Base-by-base conservation (phyloP, 768 basidiomycete genomes). In the Pleurotus pulmonarius region DNA sequence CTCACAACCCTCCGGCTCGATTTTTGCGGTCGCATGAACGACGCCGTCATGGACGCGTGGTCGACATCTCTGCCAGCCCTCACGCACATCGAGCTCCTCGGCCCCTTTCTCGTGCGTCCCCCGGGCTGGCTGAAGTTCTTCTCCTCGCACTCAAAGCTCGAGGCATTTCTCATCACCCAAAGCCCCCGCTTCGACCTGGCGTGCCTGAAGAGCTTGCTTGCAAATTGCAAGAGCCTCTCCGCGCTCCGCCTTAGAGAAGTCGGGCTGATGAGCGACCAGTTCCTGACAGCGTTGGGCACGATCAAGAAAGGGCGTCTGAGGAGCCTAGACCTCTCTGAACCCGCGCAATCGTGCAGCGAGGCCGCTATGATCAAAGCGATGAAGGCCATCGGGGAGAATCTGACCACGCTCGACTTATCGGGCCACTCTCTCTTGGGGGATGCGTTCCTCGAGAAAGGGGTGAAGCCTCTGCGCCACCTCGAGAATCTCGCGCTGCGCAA, bases 151-250 rank as follows among this genome's bases (percentile, higher is more conserved):
- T 79, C 85, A 4, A 67, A 74, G 9, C 78, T 99, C 9, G 75
- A 83, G 61, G 81, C 80, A 5, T 90, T 98, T 70, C 75, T 88
- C 40, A 84, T 99, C 63, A 87, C 79, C 7, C 92, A 95, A 64
- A 90, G 88, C 56, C 92, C 93, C 6, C 83, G 93, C 4, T 94
- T 98, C 69, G 85, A 93, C 66, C 65, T 86, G 3, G 76, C 79
- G 9, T 92, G 89, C 64, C 70, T 90, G 56, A 65, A 75, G 11
- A 66, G 79, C 0, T 80, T 97, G 20, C 79, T 86, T 24, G 82
- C 79, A 53, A 73, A 80, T 20, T 78, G 80, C 48, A 65, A 65
- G 9, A 58, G 55, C 2, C 73, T 98, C 15, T 78, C 70, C n/a
- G 84, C 86, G 47, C 80, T 99, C 1, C 82, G 90, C 2, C 74